Evolutionary conservation across 2,329 filamentous ascomycete genomes (phyloP), one percentile per base, ranked within the genome.

Genomic region (Lecanicillium sp.): DNA sequence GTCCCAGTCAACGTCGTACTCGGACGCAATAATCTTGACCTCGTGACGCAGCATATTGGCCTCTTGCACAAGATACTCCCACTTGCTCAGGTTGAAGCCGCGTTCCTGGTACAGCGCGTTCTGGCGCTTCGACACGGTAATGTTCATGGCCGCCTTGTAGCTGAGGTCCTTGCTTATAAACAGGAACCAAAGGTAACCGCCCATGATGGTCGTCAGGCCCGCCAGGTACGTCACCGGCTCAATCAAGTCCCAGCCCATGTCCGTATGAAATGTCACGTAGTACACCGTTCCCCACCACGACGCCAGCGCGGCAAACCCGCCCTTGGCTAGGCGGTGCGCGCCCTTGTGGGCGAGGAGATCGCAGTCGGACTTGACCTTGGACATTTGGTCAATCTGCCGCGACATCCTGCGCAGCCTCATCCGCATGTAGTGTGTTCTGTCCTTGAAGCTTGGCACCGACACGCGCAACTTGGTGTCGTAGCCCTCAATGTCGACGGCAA

Each of bases 1-100:
- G 51, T 94, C 77, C 86, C 87, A 95, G 37, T 90, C 86, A 7
- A 89, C 86, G 50, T 94, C 87, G 57, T 95, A 95, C 61, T 95
- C 87, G 25, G 80, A 76, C 0, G 89, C 87, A 8, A 94, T 76
- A 13, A 72, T 71, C 61, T 83, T 84, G 58, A 96, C 84, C 61
- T 96, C 89, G 46, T 72, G 74, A 5, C 88, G 66, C 46, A 95
- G 60, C 3, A 72, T 64, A 55, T 94, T 95, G 1, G 80, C 86
- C 45, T 94, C 87, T 34, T 88, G 79, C 3, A 94, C 77, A 22
- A 94, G 54, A 4, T 70, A 66, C 51, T 94, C 85, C 89, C 89
- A 96, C 44, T 74, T 75, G 27, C 72, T 68, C 17, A 85, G 57
- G 53, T 95, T 81, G 48, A 96, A 87, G 0, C 86, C 86, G 10